phyloP scores from a whole-genome alignment of 768 basidiomycete genomes.

The Hericium rajendrae region DNA sequence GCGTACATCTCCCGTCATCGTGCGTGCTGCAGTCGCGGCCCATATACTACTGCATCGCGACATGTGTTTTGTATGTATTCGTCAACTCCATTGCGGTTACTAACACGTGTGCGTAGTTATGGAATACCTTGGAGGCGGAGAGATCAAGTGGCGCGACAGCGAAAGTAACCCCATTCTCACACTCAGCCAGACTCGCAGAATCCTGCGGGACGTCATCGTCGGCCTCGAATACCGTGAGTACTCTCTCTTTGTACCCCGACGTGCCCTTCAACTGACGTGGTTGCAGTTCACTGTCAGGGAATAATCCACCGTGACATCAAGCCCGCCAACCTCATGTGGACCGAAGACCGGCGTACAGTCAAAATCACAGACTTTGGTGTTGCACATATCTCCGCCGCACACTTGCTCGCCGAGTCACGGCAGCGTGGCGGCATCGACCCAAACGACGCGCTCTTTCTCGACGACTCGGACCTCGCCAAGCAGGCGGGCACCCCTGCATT shows the following conservation, averaged over 20 bases:
- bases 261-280: conserved; percentile 7
- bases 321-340: conserved; percentile 93
- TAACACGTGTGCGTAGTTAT: conserved; percentile 48
- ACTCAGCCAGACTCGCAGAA: conserved; percentile 74
- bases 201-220: conserved; percentile 87
- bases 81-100: background rate
- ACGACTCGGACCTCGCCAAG: conserved; percentile 81
- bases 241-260: conserved; percentile 4
- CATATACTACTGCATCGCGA: background rate
- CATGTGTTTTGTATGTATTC: no score
- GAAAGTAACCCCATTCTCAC: conserved; percentile 64
- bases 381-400: conserved; percentile 89
- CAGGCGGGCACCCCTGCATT: conserved; percentile 94
- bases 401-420: conserved; percentile 61
- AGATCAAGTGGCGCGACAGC: conserved; percentile 79
- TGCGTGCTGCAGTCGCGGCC: background rate
- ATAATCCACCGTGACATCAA: conserved; percentile 99
- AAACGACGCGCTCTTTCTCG: conserved; percentile 53
- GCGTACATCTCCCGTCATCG: conserved; percentile 25
- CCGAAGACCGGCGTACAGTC: conserved; percentile 74
- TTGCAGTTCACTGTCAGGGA: conserved; percentile 89
- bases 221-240: conserved; percentile 89
- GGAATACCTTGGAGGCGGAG: conserved; percentile 93
- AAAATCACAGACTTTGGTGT: conserved; percentile 99
- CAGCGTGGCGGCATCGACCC: conserved; percentile 10